Conservation (phyloP, 352 stramenopile genomes). For the Globisporangium carolinianum region DNA sequence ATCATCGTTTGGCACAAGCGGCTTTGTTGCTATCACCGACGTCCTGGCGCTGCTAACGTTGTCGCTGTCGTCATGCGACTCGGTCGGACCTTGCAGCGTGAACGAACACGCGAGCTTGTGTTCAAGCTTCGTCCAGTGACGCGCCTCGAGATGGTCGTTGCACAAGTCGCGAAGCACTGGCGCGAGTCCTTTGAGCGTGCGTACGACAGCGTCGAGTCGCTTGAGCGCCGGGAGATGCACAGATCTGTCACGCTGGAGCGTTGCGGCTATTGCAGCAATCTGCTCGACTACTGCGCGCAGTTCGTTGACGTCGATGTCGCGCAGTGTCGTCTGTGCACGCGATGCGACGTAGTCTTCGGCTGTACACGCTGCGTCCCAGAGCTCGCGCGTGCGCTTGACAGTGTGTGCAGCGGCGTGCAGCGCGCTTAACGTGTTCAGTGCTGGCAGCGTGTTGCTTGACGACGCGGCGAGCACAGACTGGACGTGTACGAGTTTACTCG, state of each 20-base stretch:
- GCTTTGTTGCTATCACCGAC: neutral
- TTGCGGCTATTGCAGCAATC: conserved; percentile 17
- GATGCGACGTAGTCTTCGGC: conserved; percentile 33
- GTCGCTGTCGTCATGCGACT: no score
- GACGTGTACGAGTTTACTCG: conserved; percentile 20
- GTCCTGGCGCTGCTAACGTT: neutral
- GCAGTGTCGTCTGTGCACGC: conserved; percentile 30
- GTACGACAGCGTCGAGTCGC: conserved; percentile 31
- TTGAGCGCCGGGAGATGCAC: conserved; percentile 20
- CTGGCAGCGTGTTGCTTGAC: conserved; percentile 18
- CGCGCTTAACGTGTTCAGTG: conserved; percentile 28
- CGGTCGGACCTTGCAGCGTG: neutral
- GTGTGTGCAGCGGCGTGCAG: conserved; percentile 26
- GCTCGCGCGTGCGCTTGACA: conserved; percentile 47
- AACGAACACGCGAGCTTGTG: conserved; percentile 58
- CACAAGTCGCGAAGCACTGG: conserved; percentile 56
- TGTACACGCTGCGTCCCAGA: conserved; percentile 52
- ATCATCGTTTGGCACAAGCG: no score
- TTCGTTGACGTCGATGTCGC: conserved; percentile 32
- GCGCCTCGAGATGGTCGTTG: conserved; percentile 46
- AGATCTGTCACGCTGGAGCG: conserved; percentile 12
- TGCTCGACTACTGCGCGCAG: conserved; percentile 16
- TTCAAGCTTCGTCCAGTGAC: conserved; percentile 70
- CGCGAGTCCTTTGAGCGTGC: conserved; percentile 33
- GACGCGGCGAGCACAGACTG: conserved; percentile 37